These are phyloP conservation scores for Hippophae tibetana DNA, from an alignment of 306 rosid species.

Conservation along the genomic window DNA sequence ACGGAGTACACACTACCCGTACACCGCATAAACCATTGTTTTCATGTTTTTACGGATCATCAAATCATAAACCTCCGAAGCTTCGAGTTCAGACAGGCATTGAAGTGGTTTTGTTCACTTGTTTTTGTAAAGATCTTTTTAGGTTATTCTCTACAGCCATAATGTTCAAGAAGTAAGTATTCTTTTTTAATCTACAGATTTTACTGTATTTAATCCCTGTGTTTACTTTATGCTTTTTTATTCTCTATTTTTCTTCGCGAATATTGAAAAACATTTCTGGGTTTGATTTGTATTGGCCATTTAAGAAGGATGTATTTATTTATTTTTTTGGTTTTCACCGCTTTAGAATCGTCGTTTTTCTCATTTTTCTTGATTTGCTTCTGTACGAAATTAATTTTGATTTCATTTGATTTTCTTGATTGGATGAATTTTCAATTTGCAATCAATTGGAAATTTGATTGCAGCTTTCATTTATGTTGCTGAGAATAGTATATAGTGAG, in stretches of 20 bases:
- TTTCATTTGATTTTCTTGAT: not conserved
- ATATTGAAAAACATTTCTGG: conserved; percentile 7
- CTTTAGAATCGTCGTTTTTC: not conserved
- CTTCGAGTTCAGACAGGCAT: not conserved
- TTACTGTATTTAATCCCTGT: not conserved
- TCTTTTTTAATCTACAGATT: not conserved
- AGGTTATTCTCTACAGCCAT: not conserved
- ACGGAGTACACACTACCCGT: too few species aligned
- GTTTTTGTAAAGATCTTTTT: conserved; percentile 3
- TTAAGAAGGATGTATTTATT: not conserved
- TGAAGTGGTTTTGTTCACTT: not conserved
- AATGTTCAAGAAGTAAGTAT: conserved; percentile 35
- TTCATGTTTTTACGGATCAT: not conserved
- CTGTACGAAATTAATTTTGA: not conserved
- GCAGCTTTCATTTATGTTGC: not conserved
- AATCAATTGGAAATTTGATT: not conserved
- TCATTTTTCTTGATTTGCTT: not conserved
- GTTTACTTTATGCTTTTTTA: not conserved
- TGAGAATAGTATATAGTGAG: too few species aligned
- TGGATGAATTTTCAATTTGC: not conserved
- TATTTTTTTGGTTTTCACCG: not conserved
- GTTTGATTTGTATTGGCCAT: conserved; percentile 4
- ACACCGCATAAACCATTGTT: too few species aligned
- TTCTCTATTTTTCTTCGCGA: not conserved
- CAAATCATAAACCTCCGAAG: too few species aligned